phyloP scores from a whole-genome alignment of 2,329 filamentous ascomycete species.

The Knoxdaviesia proteae region DNA sequence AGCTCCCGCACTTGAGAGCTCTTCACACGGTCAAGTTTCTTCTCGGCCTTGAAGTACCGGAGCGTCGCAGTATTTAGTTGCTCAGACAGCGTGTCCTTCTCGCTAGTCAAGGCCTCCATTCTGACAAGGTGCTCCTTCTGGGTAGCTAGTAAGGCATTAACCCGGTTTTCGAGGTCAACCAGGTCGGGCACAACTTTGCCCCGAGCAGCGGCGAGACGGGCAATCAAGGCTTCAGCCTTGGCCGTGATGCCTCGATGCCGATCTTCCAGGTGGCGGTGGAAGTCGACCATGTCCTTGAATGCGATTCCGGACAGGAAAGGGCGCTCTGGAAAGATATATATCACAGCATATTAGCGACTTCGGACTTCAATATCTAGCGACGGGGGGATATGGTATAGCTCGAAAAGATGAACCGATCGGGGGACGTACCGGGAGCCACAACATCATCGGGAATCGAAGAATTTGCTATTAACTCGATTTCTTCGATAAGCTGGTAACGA shows the following conservation, averaged over 20 bases:
- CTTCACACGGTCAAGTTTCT: conserved; percentile 75
- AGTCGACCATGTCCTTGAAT: conserved; percentile 46
- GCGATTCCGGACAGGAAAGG: conserved; percentile 35
- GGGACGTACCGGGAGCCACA: conserved; percentile 18
- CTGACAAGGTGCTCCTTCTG: conserved; percentile 68
- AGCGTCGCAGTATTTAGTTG: conserved; percentile 75
- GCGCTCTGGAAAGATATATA: conserved; percentile 17
- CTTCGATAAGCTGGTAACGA: conserved; percentile 34
- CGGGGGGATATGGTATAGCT: not conserved
- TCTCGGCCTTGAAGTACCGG: conserved; percentile 86
- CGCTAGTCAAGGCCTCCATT: conserved; percentile 50
- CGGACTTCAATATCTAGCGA: too few species aligned
- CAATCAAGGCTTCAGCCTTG: conserved; percentile 50
- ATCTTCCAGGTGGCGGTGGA: conserved; percentile 60
- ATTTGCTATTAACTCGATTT: conserved; percentile 38
- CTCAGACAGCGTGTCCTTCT: conserved; percentile 71
- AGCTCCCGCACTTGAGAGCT: conserved; percentile 81
- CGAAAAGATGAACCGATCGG: not conserved
- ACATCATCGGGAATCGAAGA: conserved; percentile 22
- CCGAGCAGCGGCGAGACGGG: conserved; percentile 26
- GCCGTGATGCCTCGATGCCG: conserved; percentile 59
- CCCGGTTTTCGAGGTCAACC: conserved; percentile 49
- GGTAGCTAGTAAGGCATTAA: conserved; percentile 53
- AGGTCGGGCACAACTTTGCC: conserved; percentile 44
- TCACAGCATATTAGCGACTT: too few species aligned